Percentiles rank a stretch among this genome's conserved stretches.
These are phyloP conservation scores for Clausena lansium DNA, from an alignment of 345 rosid genomes.

Conservation along the genomic window DNA sequence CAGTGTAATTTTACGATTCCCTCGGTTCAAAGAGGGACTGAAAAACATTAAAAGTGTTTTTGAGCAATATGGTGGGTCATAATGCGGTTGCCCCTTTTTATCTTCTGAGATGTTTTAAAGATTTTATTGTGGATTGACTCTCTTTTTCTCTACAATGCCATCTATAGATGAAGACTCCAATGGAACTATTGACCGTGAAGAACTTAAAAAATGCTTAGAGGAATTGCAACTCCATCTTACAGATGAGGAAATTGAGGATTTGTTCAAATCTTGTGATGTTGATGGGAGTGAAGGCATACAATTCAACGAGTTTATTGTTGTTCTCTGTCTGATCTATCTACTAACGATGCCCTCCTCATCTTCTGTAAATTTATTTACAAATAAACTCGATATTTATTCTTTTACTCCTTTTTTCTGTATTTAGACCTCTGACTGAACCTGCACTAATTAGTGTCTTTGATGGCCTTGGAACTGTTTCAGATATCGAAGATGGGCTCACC, in stretches of 20 bases:
- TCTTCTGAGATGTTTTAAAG: background rate
- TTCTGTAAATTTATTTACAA: conserved; percentile 23
- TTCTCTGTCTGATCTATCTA: conserved; percentile 73
- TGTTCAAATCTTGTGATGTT: conserved; percentile 76
- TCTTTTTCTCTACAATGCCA: conserved; percentile 12
- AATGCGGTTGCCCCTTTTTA: background rate
- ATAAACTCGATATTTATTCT: conserved; percentile 10
- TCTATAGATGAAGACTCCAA: conserved; percentile 59
- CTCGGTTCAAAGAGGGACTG: conserved; percentile 58
- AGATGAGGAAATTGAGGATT: conserved; percentile 68
- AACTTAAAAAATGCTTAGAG: conserved; percentile 64
- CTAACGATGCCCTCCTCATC: conserved; percentile 51
- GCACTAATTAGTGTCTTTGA: conserved; percentile 9
- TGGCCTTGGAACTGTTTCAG: conserved; percentile 32
- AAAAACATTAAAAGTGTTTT: conserved; percentile 63
- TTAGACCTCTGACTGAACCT: background rate
- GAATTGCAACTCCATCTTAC: conserved; percentile 48
- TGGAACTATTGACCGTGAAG: conserved; percentile 64
- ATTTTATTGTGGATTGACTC: background rate
- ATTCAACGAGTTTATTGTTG: conserved; percentile 82
- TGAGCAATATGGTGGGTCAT: conserved; percentile 57
- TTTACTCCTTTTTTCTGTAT: background rate
- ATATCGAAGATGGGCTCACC: conserved; percentile 38
- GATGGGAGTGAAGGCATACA: conserved; percentile 76
- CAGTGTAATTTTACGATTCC: conserved; percentile 72